Evolutionary conservation across 768 basidiomycete species (phyloP).

Genomic region (Russula olivacea): DNA sequence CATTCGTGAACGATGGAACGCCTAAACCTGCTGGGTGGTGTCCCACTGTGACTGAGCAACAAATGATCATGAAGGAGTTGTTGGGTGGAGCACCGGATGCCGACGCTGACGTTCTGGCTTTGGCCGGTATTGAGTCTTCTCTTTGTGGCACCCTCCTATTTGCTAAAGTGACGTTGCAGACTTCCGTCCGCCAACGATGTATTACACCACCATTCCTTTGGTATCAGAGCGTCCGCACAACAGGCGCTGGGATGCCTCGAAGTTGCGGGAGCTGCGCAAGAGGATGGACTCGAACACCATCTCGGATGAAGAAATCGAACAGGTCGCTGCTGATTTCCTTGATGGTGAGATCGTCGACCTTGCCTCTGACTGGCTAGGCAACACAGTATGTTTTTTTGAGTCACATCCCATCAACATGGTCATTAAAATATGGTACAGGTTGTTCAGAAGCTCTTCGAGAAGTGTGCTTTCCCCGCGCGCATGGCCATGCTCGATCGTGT

Average conservation of each 20-base stretch:
- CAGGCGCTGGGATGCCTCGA: conserved; percentile 89
- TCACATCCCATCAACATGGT: not conserved
- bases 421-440: conserved; percentile 43
- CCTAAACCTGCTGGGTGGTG: conserved; percentile 61
- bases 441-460: conserved; percentile 95
- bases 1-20: conserved; percentile 49
- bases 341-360: conserved; percentile 94
- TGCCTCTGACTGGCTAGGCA: conserved; percentile 97
- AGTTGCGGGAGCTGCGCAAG: conserved; percentile 91
- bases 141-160: not conserved
- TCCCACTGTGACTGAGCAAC: conserved; percentile 83
- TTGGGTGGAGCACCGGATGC: conserved; percentile 70
- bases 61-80: conserved; percentile 94
- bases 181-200: conserved; percentile 88
- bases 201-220: conserved; percentile 92
- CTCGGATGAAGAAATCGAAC: conserved; percentile 80
- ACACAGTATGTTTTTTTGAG: conserved; percentile 54
- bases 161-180: conserved; percentile 44
- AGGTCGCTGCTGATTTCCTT: conserved; percentile 82
- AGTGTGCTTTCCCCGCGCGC: conserved; percentile 68
- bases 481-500: conserved; percentile 92
- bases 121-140: conserved; percentile 57
- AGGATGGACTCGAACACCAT: conserved; percentile 87
- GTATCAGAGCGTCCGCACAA: conserved; percentile 80
- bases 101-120: conserved; percentile 77